phyloP scores from a whole-genome alignment of 768 basidiomycete species.

The Mycena rebaudengoi region DNA sequence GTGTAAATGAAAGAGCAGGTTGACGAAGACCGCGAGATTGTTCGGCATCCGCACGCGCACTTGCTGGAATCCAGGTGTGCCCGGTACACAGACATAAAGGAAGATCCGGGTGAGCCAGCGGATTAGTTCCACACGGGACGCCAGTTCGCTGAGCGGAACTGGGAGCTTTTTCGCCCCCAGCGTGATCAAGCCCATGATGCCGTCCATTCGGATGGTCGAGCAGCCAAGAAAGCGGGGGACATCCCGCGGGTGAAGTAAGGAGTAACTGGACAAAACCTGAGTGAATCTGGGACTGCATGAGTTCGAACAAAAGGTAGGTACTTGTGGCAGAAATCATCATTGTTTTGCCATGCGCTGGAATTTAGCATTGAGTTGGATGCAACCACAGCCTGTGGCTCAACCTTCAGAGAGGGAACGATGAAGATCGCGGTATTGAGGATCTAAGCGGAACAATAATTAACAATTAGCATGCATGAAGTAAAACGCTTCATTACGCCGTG shows the following conservation, averaged over 20 bases:
- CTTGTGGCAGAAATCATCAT: slow-evolving; percentile 40
- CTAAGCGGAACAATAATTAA: neutral
- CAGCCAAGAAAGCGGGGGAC: slow-evolving; percentile 39
- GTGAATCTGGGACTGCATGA: neutral
- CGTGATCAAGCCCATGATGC: slow-evolving; percentile 29
- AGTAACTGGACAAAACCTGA: slow-evolving; percentile 33
- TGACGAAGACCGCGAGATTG: slow-evolving; percentile 43
- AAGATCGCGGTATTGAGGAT: slow-evolving; percentile 36
- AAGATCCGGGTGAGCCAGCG: slow-evolving; percentile 44
- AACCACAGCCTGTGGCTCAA: slow-evolving; percentile 30
- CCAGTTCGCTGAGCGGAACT: slow-evolving; percentile 20
- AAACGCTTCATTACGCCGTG: slow-evolving; percentile 27
- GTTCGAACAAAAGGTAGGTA: neutral
- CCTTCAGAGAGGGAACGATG: slow-evolving; percentile 36
- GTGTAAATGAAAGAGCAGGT: slow-evolving; percentile 41
- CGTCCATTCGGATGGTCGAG: slow-evolving; percentile 29
- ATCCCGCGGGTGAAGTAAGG: slow-evolving; percentile 37
- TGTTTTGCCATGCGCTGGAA: slow-evolving; percentile 35
- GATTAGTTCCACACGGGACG: slow-evolving; percentile 35
- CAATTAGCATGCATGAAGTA: neutral
- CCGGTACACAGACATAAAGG: slow-evolving; percentile 40
- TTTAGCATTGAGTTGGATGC: slow-evolving; percentile 41
- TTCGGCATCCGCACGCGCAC: slow-evolving; percentile 41
- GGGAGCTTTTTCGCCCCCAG: slow-evolving; percentile 28
- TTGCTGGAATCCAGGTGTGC: slow-evolving; percentile 26